A percentile compares a stretch with the other conserved stretches of the same genome.
phyloP scores from a whole-genome alignment of 768 basidiomycete species.

The Rhizopogon roseolus region DNA sequence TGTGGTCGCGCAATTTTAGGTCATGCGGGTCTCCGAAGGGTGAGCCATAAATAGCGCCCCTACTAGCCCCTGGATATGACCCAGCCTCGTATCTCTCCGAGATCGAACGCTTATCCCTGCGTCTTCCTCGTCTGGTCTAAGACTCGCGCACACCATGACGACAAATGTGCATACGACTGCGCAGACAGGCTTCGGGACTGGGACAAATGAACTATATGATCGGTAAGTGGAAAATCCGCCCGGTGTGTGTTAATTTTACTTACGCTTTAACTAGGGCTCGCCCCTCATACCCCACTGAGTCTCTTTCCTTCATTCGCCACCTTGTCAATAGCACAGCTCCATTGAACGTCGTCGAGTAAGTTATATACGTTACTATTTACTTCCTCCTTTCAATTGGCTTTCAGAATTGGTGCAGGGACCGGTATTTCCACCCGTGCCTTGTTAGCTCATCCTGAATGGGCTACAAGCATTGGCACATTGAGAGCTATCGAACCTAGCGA shows the following conservation, averaged over 20 bases:
- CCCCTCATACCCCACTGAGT: slow-evolving; percentile 72
- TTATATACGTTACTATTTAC: neutral
- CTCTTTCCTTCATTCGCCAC: slow-evolving; percentile 57
- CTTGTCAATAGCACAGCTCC: slow-evolving; percentile 32
- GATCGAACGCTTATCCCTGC: neutral
- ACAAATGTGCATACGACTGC: slow-evolving; percentile 58
- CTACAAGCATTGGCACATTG: slow-evolving; percentile 45
- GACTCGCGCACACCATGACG: slow-evolving; percentile 18
- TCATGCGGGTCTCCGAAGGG: too few species aligned
- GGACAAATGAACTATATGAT: slow-evolving; percentile 83
- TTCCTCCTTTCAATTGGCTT: neutral
- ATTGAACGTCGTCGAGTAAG: slow-evolving; percentile 72
- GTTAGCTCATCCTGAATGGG: slow-evolving; percentile 56
- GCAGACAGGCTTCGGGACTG: slow-evolving; percentile 63
- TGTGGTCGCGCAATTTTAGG: too few species aligned
- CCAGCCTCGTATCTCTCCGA: too few species aligned
- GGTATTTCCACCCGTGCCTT: slow-evolving; percentile 87
- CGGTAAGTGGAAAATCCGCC: slow-evolving; percentile 40
- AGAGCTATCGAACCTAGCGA: slow-evolving; percentile 78
- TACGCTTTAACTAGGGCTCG: slow-evolving; percentile 49
- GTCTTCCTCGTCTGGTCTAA: neutral
- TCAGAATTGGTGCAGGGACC: slow-evolving; percentile 78
- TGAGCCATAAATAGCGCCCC: too few species aligned
- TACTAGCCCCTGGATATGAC: too few species aligned
- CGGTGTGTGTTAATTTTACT: slow-evolving; percentile 1